Evolutionary conservation across 768 basidiomycete genomes (phyloP).

Genomic region (Tricholoma sp.): DNA sequence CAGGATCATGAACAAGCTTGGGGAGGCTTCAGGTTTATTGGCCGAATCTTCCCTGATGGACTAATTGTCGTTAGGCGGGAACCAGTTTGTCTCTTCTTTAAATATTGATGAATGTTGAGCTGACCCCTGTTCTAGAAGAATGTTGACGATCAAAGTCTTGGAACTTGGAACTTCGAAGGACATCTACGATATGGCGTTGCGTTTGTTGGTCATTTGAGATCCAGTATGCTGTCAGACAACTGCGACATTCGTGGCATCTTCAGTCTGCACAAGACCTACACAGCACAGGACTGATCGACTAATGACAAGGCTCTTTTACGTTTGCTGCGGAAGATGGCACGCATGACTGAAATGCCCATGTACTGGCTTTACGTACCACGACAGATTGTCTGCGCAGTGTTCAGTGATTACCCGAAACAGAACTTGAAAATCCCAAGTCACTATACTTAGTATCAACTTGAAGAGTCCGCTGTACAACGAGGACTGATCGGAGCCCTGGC

Average conservation of each 20-base stretch:
- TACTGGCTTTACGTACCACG: not conserved
- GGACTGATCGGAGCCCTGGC: not conserved
- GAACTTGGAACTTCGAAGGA: conserved; percentile 56
- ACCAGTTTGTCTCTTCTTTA: conserved; percentile 35
- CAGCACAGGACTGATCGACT: conserved; percentile 8
- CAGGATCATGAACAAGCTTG: conserved; percentile 54
- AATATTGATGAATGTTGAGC: conserved; percentile 1
- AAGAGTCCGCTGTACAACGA: not conserved
- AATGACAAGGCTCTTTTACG: not conserved
- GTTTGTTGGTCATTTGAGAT: conserved; percentile 52
- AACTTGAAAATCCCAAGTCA: no score
- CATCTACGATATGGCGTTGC: conserved; percentile 41
- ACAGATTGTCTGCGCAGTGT: not conserved
- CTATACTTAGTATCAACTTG: no score
- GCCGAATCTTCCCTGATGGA: conserved; percentile 56
- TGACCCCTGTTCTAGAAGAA: conserved; percentile 31
- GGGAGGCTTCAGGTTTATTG: conserved; percentile 59
- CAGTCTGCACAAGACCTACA: conserved; percentile 42
- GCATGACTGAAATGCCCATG: not conserved
- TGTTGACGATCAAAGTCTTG: conserved; percentile 29
- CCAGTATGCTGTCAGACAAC: conserved; percentile 26
- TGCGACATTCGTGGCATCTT: conserved; percentile 48
- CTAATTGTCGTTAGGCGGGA: conserved; percentile 55
- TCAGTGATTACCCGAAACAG: not conserved
- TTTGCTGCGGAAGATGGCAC: not conserved